Evolutionary conservation across 805 yeast genomes (phyloP).

Genomic region (Saturnispora zaruensis): DNA sequence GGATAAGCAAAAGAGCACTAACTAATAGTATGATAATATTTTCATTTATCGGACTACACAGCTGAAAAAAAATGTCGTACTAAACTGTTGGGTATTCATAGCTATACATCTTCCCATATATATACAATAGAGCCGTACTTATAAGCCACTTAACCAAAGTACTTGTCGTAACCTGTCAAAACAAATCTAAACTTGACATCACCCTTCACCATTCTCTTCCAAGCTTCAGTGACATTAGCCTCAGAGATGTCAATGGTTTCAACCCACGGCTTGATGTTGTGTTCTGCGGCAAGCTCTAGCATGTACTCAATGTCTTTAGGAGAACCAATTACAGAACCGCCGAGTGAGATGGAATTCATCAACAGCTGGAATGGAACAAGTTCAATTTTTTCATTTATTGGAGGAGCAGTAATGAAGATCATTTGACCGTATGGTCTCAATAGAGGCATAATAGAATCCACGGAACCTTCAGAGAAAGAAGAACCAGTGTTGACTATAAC

Average conservation of each 20-base stretch:
- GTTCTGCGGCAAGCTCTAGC: conserved; percentile 39
- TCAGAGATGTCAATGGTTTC: conserved; percentile 41
- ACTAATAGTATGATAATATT: neutral
- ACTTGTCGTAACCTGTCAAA: conserved; percentile 38
- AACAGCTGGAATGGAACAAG: conserved; percentile 31
- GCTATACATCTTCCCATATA: neutral
- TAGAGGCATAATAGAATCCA: conserved; percentile 20
- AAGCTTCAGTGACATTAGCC: conserved; percentile 34
- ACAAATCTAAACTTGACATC: conserved; percentile 48
- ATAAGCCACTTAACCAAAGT: conserved; percentile 4
- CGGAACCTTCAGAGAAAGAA: conserved; percentile 27
- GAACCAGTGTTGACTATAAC: conserved; percentile 42
- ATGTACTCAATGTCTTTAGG: conserved; percentile 37
- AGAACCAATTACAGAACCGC: conserved; percentile 35
- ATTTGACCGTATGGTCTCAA: conserved; percentile 29
- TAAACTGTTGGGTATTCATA: neutral
- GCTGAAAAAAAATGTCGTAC: neutral
- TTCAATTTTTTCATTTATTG: conserved; percentile 28
- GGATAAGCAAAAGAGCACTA: neutral
- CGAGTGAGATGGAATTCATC: conserved; percentile 24
- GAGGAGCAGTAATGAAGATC: conserved; percentile 27
- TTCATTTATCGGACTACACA: neutral
- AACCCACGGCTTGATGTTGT: conserved; percentile 41
- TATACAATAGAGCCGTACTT: neutral
- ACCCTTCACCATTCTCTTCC: conserved; percentile 38